These are phyloP conservation scores for Phytophthora fragariaefolia DNA, from an alignment of 352 stramenopile genomes.

Conservation along the genomic window DNA sequence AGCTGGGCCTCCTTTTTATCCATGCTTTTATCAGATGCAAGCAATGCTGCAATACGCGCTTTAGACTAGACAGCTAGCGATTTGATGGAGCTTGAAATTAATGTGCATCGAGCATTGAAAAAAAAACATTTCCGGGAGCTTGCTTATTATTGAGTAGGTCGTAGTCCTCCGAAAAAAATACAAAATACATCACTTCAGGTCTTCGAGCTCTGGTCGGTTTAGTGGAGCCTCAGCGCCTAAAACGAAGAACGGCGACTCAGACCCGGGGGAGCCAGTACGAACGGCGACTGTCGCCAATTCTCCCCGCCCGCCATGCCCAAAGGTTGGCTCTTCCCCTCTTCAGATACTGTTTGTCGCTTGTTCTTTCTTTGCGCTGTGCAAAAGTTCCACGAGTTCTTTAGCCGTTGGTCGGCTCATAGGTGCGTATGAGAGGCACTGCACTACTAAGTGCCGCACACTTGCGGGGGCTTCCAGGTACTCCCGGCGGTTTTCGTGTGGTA, in stretches of 20 bases:
- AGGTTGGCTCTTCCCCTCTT: slow-evolving; percentile 34
- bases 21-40: no score
- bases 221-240: slow-evolving; percentile 29
- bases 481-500: slow-evolving; percentile 52
- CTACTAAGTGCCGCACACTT: slow-evolving; percentile 50
- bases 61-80: no score
- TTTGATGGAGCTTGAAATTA: no score
- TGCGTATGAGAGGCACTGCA: slow-evolving; percentile 56
- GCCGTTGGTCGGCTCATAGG: slow-evolving; percentile 58
- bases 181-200: slow-evolving; percentile 39
- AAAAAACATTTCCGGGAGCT: background rate
- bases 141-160: slow-evolving; percentile 27
- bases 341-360: slow-evolving; percentile 39
- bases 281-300: slow-evolving; percentile 29
- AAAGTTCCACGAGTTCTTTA: slow-evolving; percentile 53
- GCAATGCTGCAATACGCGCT: no score
- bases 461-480: slow-evolving; percentile 49
- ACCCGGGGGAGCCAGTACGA: slow-evolving; percentile 30
- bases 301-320: slow-evolving; percentile 16
- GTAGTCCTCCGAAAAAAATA: slow-evolving; percentile 34
- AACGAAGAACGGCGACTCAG: slow-evolving; percentile 40
- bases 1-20: no score
- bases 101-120: no score
- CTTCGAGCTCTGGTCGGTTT: slow-evolving; percentile 16
- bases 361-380: slow-evolving; percentile 49